Evolutionary conservation across 805 yeast genomes (phyloP), one percentile per base, ranked within the genome.

Genomic region (Saccharomycopsis guyanensis): DNA sequence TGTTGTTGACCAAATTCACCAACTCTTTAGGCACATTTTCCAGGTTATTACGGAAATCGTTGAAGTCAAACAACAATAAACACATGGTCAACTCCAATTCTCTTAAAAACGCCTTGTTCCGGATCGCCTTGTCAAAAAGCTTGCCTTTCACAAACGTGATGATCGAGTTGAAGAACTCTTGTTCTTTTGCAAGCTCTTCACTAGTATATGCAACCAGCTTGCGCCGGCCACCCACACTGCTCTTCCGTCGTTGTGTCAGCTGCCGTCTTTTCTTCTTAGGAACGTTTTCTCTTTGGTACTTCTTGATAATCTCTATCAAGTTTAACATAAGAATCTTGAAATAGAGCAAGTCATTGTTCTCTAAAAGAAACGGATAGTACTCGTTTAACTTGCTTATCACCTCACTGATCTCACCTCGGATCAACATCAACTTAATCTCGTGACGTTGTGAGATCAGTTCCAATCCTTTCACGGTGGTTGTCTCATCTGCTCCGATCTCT

Each of bases 71-170:
- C 33, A 78, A 76, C 32, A 88, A 64, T 50, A 88, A 67, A 19
- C 95, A 86, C 93, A 88, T 85, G 2, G 94, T 80, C 38, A 80
- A 67, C 59, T 89, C 96, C 51, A 88, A 64, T 53, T 86, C 91
- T 45, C 75, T 74, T 62, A 87, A 70, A 50, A 82, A 76, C 47
- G 68, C 68, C 52, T 66, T 66, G 40, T 80, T 79, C 42, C 73
- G 71, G 2, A 82, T 69, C 1, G 80, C 82, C 49, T 81, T 76
- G 51, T 69, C 68, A 3, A 86, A 75, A 52, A 85, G 60, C 56
- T 80, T 80, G 18, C 71, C 74, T 50, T 79, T 70, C 6, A 84
- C 80, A 62, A 82, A 82, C 6, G 64, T 58, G 18, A 83, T 70
- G 2, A 82, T 70, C 13, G 63, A 68, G 46, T 73, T 61, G 36